phyloP scores from a whole-genome alignment of 257 asterid genomes.

The Sherardia arvensis region DNA sequence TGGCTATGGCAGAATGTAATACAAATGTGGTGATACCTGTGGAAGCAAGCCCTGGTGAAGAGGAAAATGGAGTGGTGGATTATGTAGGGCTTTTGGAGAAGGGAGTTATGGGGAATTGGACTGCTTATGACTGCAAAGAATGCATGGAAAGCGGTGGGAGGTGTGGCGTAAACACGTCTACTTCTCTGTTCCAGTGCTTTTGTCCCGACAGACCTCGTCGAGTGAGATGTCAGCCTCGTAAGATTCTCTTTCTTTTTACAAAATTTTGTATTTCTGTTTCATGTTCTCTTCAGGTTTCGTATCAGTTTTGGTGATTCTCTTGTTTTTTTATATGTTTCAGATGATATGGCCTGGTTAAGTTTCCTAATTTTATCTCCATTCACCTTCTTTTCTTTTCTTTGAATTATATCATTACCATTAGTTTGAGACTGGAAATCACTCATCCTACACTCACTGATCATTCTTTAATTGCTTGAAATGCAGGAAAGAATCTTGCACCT shows the following conservation, averaged over 20 bases:
- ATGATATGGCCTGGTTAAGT: too few relatives aligned
- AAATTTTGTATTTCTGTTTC: too few relatives aligned
- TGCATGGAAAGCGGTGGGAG: constrained; percentile 46
- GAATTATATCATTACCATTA: too few relatives aligned
- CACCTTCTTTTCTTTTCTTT: too few relatives aligned
- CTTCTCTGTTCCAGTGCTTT: constrained; percentile 31
- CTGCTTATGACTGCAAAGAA: constrained; percentile 21
- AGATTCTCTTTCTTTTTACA: constrained; percentile 1
- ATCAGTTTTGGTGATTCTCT: too few relatives aligned
- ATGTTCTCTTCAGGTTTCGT: too few relatives aligned
- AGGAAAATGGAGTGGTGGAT: constrained; percentile 5
- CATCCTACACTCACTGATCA: too few relatives aligned
- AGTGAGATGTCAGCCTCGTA: constrained; percentile 35
- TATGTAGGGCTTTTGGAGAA: constrained; percentile 26
- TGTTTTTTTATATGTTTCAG: not conserved
- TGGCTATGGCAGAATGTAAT: constrained; percentile 25
- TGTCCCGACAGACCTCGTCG: constrained; percentile 52
- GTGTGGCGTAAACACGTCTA: constrained; percentile 31
- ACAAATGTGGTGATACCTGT: constrained; percentile 34
- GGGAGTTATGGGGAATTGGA: constrained; percentile 52
- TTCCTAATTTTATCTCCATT: too few relatives aligned
- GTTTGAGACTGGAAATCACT: too few relatives aligned
- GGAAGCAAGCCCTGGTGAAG: constrained; percentile 21
- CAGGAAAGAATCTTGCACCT: too few relatives aligned
- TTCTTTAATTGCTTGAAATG: too few relatives aligned